Conservation (phyloP, 345 rosid genomes). For the Turnera subulata region DNA sequence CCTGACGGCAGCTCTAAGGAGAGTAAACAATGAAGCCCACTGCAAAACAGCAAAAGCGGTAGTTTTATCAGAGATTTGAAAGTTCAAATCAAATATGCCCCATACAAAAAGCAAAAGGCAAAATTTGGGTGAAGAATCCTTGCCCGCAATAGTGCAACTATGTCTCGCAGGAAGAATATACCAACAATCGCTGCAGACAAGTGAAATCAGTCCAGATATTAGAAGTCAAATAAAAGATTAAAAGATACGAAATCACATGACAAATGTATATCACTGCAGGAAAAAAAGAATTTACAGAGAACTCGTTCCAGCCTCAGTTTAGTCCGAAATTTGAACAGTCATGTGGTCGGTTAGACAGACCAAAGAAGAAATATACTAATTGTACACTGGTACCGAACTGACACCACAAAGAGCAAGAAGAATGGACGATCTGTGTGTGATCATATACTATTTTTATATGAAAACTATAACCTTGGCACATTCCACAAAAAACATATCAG, state of each 20-base stretch:
- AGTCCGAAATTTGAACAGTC: too few species aligned
- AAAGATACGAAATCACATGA: background rate
- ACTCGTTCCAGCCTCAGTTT: too few species aligned
- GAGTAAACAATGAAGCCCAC: conserved; percentile 38
- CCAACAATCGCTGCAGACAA: conserved; percentile 64
- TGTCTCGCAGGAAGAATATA: conserved; percentile 64
- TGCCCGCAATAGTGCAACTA: conserved; percentile 52
- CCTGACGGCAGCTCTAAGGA: conserved; percentile 53
- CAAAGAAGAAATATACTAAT: too few species aligned
- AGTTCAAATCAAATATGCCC: background rate
- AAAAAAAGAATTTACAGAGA: conserved; percentile 5
- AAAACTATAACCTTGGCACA: too few species aligned
- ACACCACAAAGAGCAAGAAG: too few species aligned
- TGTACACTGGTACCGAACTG: too few species aligned
- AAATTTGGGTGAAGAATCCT: conserved; percentile 1
- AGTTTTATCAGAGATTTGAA: conserved; percentile 3
- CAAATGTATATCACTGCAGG: too few species aligned
- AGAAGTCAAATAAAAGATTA: background rate
- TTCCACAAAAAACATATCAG: too few species aligned
- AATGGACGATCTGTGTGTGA: too few species aligned
- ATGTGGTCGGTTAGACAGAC: too few species aligned
- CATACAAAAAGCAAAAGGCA: background rate
- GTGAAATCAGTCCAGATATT: conserved; percentile 11
- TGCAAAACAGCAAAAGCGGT: conserved; percentile 28
- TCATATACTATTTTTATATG: too few species aligned